Conservation (phyloP, 768 basidiomycete genomes). For the Naematelia encephala region DNA sequence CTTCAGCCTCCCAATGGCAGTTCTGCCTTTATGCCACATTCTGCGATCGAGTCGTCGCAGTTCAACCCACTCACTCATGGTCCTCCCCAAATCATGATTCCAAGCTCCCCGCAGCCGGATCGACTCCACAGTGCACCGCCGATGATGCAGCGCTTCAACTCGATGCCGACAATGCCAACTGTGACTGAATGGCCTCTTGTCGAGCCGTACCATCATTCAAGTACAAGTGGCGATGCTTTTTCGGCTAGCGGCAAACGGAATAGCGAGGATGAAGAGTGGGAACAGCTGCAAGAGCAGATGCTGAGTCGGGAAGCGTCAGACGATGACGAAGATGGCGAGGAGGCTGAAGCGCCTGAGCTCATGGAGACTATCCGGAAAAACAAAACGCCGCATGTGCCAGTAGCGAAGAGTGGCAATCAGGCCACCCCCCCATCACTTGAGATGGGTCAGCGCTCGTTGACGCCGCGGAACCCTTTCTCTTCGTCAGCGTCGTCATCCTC, state of each 20-base stretch:
- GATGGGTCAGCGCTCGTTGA: neutral
- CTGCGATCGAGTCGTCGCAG: constrained; percentile 15
- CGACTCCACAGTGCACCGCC: constrained; percentile 38
- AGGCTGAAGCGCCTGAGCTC: neutral
- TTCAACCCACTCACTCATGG: constrained; percentile 15
- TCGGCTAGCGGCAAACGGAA: constrained; percentile 12
- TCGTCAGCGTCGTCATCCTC: constrained; percentile 13
- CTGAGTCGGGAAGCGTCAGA: constrained; percentile 18
- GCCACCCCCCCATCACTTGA: too few relatives aligned
- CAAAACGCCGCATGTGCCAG: neutral
- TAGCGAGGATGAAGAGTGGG: constrained; percentile 11
- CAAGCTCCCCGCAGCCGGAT: constrained; percentile 2
- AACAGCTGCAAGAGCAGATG: constrained; percentile 21
- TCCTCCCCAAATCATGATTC: constrained; percentile 15
- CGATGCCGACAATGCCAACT: constrained; percentile 30
- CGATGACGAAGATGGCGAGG: constrained; percentile 4
- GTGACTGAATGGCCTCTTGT: constrained; percentile 12
- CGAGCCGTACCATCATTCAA: neutral
- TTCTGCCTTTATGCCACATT: constrained; percentile 12
- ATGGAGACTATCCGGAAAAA: neutral
- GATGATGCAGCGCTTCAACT: constrained; percentile 31
- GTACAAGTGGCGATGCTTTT: constrained; percentile 11
- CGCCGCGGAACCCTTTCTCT: neutral
- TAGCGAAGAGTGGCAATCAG: neutral
- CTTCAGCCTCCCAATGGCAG: constrained; percentile 25